Conservation (phyloP, 176 grass and related monocot genomes). For the Microstegium vimineum region DNA sequence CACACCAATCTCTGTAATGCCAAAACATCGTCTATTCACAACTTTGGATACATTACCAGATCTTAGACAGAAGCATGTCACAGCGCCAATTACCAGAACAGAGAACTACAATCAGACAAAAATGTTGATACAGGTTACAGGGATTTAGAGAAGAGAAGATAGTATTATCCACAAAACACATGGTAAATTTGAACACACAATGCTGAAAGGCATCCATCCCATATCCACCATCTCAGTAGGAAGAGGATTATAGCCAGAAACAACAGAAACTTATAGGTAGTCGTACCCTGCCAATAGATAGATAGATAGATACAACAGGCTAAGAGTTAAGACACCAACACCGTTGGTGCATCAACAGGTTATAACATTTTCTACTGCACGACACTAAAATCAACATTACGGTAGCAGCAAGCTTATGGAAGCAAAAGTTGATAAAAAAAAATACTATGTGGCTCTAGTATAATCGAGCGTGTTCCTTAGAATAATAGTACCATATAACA, state of each 20-base stretch:
- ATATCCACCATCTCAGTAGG: conserved; percentile 69
- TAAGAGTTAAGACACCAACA: conserved; percentile 22
- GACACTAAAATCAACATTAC: neutral
- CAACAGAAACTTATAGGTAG: too few species aligned
- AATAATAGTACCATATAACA: neutral
- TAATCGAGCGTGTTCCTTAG: neutral
- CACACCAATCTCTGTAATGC: too few species aligned
- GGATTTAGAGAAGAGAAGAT: too few species aligned
- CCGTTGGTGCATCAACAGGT: too few species aligned
- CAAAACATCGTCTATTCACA: too few species aligned
- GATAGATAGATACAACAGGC: too few species aligned
- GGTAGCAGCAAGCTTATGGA: neutral
- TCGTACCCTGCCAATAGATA: conserved; percentile 56
- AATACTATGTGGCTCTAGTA: neutral
- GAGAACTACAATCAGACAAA: conserved; percentile 17
- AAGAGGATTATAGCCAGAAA: conserved; percentile 79
- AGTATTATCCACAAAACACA: conserved; percentile 31
- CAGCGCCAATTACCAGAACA: neutral
- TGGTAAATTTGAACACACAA: conserved; percentile 86
- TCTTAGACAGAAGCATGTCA: conserved; percentile 39
- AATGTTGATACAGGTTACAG: conserved; percentile 4
- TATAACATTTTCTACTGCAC: neutral
- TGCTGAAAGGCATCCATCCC: conserved; percentile 81
- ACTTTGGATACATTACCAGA: neutral
- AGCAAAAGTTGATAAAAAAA: neutral